These are phyloP conservation scores for Neonothopanus nambi DNA, from an alignment of 1,284 basidiomycete species.

Conservation along the genomic window DNA sequence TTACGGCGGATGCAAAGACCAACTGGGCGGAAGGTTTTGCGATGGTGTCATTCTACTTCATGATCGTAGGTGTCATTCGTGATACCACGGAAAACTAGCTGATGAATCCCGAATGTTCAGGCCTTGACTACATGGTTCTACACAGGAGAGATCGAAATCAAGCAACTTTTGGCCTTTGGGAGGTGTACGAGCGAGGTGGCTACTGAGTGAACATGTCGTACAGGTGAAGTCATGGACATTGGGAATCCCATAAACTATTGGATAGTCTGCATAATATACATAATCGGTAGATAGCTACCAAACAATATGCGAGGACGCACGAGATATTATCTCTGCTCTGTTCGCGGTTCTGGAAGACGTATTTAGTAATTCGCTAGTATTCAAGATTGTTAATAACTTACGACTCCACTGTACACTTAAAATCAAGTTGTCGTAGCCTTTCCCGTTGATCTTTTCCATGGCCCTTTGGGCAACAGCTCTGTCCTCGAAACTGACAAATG, in stretches of 20 bases:
- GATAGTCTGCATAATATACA: background rate
- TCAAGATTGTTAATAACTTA: slow-evolving; percentile 39
- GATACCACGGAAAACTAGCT: background rate
- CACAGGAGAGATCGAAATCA: slow-evolving; percentile 35
- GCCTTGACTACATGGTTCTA: slow-evolving; percentile 60
- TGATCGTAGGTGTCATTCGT: slow-evolving; percentile 41
- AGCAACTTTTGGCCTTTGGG: slow-evolving; percentile 8
- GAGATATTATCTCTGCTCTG: slow-evolving; percentile 9
- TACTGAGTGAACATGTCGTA: background rate
- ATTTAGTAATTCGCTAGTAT: background rate
- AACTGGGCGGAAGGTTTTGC: slow-evolving; percentile 68
- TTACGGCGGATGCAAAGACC: slow-evolving; percentile 68
- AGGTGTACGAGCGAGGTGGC: slow-evolving; percentile 3
- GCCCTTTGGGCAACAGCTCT: slow-evolving; percentile 81
- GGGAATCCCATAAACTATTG: background rate
- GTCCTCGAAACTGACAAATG: slow-evolving; percentile 94
- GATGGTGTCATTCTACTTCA: slow-evolving; percentile 60
- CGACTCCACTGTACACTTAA: slow-evolving; percentile 88
- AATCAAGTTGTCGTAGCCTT: slow-evolving; percentile 89
- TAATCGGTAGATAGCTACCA: background rate
- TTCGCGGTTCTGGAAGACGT: slow-evolving; percentile 6
- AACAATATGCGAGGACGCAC: background rate
- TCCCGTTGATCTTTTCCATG: slow-evolving; percentile 91
- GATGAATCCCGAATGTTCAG: slow-evolving; percentile 25
- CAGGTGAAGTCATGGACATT: too few relatives aligned